Evolutionary conservation across 441 rosid genomes (phyloP).

Genomic region (Croton setiger): DNA sequence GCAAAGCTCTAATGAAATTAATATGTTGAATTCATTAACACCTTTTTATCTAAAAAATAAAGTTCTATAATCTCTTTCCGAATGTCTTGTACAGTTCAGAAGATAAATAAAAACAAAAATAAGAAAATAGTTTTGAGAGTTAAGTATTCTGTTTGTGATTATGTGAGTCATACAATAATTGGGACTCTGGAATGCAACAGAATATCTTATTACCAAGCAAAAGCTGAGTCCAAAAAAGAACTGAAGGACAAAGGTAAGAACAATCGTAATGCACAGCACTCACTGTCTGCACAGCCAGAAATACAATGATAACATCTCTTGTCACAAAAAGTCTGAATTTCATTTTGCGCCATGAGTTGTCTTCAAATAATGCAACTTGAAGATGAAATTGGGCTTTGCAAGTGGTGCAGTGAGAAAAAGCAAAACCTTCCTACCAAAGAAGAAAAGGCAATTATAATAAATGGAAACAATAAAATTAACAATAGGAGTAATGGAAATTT

Average conservation of each 20-base stretch:
- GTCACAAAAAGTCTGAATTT: slow-evolving; percentile 95
- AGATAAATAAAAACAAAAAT: background rate
- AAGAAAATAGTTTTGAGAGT: background rate
- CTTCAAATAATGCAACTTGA: slow-evolving; percentile 66
- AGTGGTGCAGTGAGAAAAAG: slow-evolving; percentile 89
- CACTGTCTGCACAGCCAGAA: slow-evolving; percentile 82
- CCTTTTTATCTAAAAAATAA: background rate
- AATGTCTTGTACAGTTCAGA: background rate
- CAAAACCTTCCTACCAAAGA: slow-evolving; percentile 76
- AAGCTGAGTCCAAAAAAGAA: background rate
- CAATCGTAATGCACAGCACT: slow-evolving; percentile 22
- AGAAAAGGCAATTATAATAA: background rate
- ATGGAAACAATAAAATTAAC: background rate
- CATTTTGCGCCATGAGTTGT: slow-evolving; percentile 79
- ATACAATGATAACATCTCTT: slow-evolving; percentile 86
- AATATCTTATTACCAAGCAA: background rate
- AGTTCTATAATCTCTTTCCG: background rate
- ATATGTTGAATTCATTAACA: background rate
- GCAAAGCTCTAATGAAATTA: background rate
- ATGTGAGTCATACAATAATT: background rate
- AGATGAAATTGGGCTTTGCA: slow-evolving; percentile 94
- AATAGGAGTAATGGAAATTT: background rate
- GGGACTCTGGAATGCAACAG: background rate
- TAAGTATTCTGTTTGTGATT: background rate
- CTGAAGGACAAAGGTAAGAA: background rate